phyloP scores from a whole-genome alignment of 768 basidiomycete species.

The Mycena galopus region DNA sequence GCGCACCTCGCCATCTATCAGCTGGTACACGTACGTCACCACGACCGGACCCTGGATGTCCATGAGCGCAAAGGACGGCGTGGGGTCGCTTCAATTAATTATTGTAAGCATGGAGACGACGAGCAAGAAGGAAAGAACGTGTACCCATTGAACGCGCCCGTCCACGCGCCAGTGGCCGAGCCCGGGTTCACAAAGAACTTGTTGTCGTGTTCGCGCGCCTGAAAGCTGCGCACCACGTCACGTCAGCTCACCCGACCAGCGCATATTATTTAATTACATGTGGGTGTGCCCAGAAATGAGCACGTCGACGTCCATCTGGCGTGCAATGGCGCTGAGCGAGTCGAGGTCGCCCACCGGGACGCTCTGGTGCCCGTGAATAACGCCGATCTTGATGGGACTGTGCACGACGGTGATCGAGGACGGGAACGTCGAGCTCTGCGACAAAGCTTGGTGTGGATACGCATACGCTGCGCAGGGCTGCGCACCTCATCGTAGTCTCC shows the following conservation, averaged over 20 bases:
- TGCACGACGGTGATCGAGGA: constrained; percentile 85
- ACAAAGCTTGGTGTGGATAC: neutral
- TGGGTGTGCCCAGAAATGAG: constrained; percentile 95
- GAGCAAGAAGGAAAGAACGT: constrained; percentile 37
- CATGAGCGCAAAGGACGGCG: constrained; percentile 96
- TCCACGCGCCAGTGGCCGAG: constrained; percentile 95
- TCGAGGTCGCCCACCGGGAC: constrained; percentile 94
- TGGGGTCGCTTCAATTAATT: constrained; percentile 73
- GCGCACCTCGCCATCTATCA: constrained; percentile 93
- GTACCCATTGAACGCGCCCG: constrained; percentile 78
- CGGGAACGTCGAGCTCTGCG: constrained; percentile 78
- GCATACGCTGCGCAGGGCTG: constrained; percentile 12
- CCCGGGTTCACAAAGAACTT: constrained; percentile 98
- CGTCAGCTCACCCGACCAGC: constrained; percentile 43
- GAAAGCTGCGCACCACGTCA: constrained; percentile 62
- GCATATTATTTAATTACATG: constrained; percentile 72
- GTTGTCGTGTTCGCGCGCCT: constrained; percentile 91
- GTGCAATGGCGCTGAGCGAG: constrained; percentile 86
- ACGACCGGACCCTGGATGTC: constrained; percentile 98
- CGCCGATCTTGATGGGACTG: constrained; percentile 88
- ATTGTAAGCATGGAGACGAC: constrained; percentile 10
- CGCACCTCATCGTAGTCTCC: constrained; percentile 97
- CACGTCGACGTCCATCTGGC: constrained; percentile 99
- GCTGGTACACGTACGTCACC: constrained; percentile 96
- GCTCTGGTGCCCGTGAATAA: constrained; percentile 95